These are phyloP conservation scores for Parafenestella ontariensis DNA, from an alignment of 2,329 filamentous ascomycete species.

Conservation along the genomic window DNA sequence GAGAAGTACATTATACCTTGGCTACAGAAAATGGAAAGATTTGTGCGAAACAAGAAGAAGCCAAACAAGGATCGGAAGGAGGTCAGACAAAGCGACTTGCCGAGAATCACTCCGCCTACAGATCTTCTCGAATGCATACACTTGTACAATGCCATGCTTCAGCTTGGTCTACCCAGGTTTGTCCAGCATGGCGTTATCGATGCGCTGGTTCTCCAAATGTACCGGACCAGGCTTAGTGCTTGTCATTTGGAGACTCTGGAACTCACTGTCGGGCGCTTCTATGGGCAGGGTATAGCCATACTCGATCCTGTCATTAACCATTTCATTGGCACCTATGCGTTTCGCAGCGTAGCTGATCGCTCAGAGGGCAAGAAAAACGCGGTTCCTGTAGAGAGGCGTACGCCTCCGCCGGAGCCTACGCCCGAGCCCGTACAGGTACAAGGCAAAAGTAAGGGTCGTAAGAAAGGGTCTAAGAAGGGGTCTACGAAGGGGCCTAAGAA, in stretches of 20 bases:
- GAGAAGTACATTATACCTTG: slow-evolving; percentile 21
- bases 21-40: slow-evolving; percentile 9
- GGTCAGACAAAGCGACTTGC: neutral
- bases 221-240: slow-evolving; percentile 4
- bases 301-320: slow-evolving; percentile 29
- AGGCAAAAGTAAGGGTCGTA: too few species aligned
- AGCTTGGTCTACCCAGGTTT: slow-evolving; percentile 18
- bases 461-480: too few species aligned
- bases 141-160: slow-evolving; percentile 29
- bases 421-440: too few species aligned
- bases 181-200: slow-evolving; percentile 19
- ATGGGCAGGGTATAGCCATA: slow-evolving; percentile 16
- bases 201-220: slow-evolving; percentile 21
- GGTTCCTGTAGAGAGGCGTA: too few species aligned
- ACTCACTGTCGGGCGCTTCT: slow-evolving; percentile 23
- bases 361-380: neutral
- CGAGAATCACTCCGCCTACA: neutral
- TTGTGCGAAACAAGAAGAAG: neutral
- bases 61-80: neutral
- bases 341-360: slow-evolving; percentile 10
- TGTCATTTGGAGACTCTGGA: slow-evolving; percentile 26
- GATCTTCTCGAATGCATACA: slow-evolving; percentile 23
- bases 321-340: slow-evolving; percentile 23
- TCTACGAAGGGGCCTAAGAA: too few species aligned
- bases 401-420: too few species aligned